Base-by-base conservation (phyloP, 1,139 yeast species). In the Protomyces macrosporus region DNA sequence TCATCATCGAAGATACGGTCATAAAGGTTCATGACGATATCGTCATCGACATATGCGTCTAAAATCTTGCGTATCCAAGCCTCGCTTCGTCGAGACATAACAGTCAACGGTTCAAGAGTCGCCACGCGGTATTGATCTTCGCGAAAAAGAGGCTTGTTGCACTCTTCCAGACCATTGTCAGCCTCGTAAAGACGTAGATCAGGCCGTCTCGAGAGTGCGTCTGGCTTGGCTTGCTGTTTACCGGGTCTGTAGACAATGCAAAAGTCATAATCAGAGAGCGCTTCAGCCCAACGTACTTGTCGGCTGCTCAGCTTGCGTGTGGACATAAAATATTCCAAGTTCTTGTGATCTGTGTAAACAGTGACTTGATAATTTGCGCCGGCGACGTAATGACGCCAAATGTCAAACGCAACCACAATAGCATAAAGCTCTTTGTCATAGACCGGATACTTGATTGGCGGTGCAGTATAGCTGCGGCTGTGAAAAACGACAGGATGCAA, bases 381-480 rank as follows among this genome's bases (percentile, higher is more conserved):
- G 1, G 45, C 35, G 32, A 33, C 6, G n/a, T 55, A 45, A 6
- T 16, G 33, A 6, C 60, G 32, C 60, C 60, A 55, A 33, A 32
- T 33, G 10, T 48, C 4, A 12, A 55, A 33, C 6, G 45, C 42
- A 12, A 1, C 23, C n/a, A 42, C 23, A n/a, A 55, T 36, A 3
- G 60, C 60, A n/a, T 45, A 14, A 7, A 55, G 9, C 42, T 55
- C 59, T 33, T 55, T 55, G 9, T 55, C 58, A 30, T 48, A 48
- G 33, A 58, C 12, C 35, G 23, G 45, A 35, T 60, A 60, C 5
- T 56, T 61, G 52, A 35, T n/a, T 55, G 45, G 56, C 16, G 62
- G 56, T 9, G 56, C 39, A 6, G 34, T 16, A 4, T 1, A 35
- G 32, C 32, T 61, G 14, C 45, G 23, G 6, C 39, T 33, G 16